These are phyloP conservation scores for Dryas alaskensis DNA, from an alignment of 306 rosid genomes.

Conservation along the genomic window DNA sequence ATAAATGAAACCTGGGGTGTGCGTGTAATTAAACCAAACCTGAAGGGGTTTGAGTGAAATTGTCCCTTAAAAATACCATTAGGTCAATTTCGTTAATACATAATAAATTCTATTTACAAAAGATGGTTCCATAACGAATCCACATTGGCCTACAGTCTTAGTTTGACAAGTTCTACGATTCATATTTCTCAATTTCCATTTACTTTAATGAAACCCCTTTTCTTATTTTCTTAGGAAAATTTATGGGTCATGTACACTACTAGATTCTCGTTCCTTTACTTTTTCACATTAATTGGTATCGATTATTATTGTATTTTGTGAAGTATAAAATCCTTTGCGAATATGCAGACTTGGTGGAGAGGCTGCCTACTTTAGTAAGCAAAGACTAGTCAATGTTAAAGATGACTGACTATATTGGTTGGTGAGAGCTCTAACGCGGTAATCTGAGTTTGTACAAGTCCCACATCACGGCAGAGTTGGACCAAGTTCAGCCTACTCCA, in stretches of 20 bases:
- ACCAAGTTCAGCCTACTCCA: constrained; percentile 1
- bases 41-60: no score
- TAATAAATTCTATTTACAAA: no score
- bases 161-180: no score
- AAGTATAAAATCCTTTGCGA: no score
- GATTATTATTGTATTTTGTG: not conserved
- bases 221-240: not conserved
- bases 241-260: not conserved
- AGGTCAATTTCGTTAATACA: no score
- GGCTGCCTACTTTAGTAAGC: not conserved
- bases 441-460: constrained; percentile 11
- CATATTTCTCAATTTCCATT: no score
- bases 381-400: not conserved
- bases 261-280: not conserved
- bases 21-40: no score
- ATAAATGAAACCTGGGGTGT: no score
- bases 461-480: constrained; percentile 28
- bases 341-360: no score
- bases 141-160: not conserved
- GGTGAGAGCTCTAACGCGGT: not conserved
- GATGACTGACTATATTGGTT: not conserved
- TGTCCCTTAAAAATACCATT: no score
- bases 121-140: not conserved
- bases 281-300: not conserved
- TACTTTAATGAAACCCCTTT: no score